Evolutionary conservation across 78 protist genomes (phyloP).

Genomic region (Dictyostelium brefeldianum): DNA sequence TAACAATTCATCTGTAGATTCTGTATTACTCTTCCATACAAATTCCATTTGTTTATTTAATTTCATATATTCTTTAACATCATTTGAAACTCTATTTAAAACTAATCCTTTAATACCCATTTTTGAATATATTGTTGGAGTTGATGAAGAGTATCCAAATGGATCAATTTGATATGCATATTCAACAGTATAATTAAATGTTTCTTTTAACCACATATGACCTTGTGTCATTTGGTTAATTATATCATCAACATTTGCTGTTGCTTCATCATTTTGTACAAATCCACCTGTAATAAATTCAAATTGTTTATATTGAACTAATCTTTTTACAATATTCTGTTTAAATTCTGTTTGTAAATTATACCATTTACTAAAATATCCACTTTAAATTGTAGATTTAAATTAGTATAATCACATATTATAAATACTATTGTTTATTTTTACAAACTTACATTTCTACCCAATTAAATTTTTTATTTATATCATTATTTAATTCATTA

Average conservation of each 20-base stretch:
- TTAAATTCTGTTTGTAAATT: background rate
- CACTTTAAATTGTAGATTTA: background rate
- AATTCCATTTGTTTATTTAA: slow-evolving; percentile 78
- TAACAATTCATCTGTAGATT: slow-evolving; percentile 52
- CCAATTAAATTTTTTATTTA: slow-evolving; percentile 31
- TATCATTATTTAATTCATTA: background rate
- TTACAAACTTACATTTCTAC: slow-evolving; percentile 1
- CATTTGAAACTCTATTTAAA: slow-evolving; percentile 78
- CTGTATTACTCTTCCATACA: slow-evolving; percentile 83
- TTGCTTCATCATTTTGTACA: slow-evolving; percentile 93
- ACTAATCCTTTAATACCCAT: slow-evolving; percentile 81
- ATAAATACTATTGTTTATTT: background rate
- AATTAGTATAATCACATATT: background rate
- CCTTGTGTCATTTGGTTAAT: slow-evolving; percentile 92
- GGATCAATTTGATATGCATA: slow-evolving; percentile 95
- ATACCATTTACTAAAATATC: slow-evolving; percentile 86
- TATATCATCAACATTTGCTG: slow-evolving; percentile 27
- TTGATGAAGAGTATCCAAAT: slow-evolving; percentile 85
- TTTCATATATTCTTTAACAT: background rate
- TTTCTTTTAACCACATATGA: slow-evolving; percentile 69
- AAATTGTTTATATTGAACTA: slow-evolving; percentile 67
- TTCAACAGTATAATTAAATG: slow-evolving; percentile 53
- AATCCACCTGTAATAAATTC: slow-evolving; percentile 89
- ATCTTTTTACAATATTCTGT: background rate
- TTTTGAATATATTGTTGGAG: slow-evolving; percentile 45